Evolutionary conservation across 192 early-diverging fungal genomes (phyloP), one percentile per base, ranked within the genome.

Genomic region (Entrophospora sp.): DNA sequence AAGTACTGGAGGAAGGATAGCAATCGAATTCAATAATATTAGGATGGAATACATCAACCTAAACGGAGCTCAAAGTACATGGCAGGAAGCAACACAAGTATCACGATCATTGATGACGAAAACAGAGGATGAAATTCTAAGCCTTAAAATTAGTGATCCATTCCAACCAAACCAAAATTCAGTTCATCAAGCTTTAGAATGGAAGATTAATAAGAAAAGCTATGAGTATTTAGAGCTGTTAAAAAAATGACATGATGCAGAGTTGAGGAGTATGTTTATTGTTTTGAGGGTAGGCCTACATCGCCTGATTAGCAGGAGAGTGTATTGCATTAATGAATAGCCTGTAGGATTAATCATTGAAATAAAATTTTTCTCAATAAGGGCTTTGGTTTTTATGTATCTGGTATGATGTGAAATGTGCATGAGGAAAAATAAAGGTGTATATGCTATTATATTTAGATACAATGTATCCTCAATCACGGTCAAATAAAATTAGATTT

Each of bases 191-290:
- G 36, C 31, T 13, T 58, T 58, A n/a, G 56, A 58, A 37, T 58
- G 34, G 56, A 58, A 58, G 56, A 58, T 58, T 37, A 58, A 36
- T 35, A 58, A 34, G 36, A 32, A 58, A 38, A 37, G 56, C 56
- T 35, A 38, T 5, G 25, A 58, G 5, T 58, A 58, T 38, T 16
- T 58, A 20, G 36, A 58, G 16, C n/a, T 16, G 24, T 58, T 58
- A 32, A 20, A 58, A 32, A 58, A 58, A 8, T 32, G 30, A 58
- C 8, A 36, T 0, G 56, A 58, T 58, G 35, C 28, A 36, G 28
- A 32, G 1, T 38, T 58, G 35, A 58, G 13, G 8, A 35, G 56
- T 36, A 35, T 30, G 6, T 58, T 58, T 58, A 22, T 58, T 58
- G 36, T 58, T 53, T 53, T 53, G 20, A 53, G 28, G 27, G 28